Evolutionary conservation across 169 alveolate genomes (phyloP), one percentile per base, ranked within the genome.

Genomic region (Cryptosporidium ubiquitum): DNA sequence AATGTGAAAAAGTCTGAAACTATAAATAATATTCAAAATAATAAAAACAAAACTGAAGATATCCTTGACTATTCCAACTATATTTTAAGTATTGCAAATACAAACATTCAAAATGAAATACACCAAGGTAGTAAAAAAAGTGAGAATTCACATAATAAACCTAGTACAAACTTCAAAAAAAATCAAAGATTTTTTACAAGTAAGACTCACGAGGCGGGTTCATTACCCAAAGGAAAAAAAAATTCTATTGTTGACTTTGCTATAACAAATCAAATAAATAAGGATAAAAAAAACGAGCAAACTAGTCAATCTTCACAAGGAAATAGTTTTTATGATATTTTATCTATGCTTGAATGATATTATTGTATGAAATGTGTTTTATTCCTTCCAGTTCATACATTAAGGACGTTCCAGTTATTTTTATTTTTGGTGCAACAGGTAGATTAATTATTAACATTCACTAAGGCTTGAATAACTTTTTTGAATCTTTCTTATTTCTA

Each of bases 361-460:
- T n/a, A 35, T 16, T 26, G 2, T 29, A 6, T 42, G 23, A 39
- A 14, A 79, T 79, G 64, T 44, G 66, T 64, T 23, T 42, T 69
- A 16, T 42, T 69, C 9, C 64, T 33, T 2, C 5, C 18, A 52
- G 29, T n/a, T 55, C 69, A 33, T 33, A 18, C 5, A 49, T 35
- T 55, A 20, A 73, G 29, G 51, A 61, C 61, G 33, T 61, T 31
- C 89, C 89, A 29, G 89, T 79, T 40, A 64, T 79, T 60, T 79
- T 39, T 40, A 79, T 79, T 40, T 79, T 79, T 26, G 89, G 89
- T 29, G 10, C 75, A 37, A 79, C 89, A 79, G 89, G 89, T 79
- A 79, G 37, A 79, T 79, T 79, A 18, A 10, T 7, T 44, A 7
- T 29, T 52, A 23, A 37, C 40, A 69, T 0, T 69, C 18, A 73